Conservation (phyloP, 352 stramenopile genomes). For the Saprolegnia diclina region DNA sequence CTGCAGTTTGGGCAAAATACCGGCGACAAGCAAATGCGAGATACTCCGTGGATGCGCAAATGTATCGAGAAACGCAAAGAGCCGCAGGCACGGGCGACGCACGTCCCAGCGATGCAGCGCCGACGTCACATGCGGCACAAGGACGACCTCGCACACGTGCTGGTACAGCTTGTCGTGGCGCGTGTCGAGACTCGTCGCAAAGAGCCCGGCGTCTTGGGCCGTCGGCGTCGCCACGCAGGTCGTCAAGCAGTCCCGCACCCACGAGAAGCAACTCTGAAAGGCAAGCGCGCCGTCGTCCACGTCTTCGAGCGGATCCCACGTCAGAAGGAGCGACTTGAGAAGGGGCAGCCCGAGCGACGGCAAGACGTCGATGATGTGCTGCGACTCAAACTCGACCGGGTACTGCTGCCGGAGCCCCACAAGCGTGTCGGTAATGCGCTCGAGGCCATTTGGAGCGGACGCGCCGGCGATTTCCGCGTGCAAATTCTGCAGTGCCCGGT, state of each 20-base stretch:
- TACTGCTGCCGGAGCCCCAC: conserved; percentile 30
- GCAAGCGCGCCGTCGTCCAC: conserved; percentile 14
- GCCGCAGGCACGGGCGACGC: background rate
- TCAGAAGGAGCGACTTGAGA: conserved; percentile 43
- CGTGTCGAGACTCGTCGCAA: conserved; percentile 14
- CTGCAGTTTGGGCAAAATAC: conserved; percentile 65
- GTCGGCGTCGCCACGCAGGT: conserved; percentile 8
- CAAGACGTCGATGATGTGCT: conserved; percentile 63
- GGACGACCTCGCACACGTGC: background rate
- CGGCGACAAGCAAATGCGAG: conserved; percentile 46
- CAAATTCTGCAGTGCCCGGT: conserved; percentile 41
- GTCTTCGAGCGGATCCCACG: conserved; percentile 40
- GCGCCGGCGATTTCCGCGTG: conserved; percentile 22
- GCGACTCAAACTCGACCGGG: conserved; percentile 63
- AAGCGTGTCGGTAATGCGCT: conserved; percentile 5
- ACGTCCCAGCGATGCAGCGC: conserved; percentile 21
- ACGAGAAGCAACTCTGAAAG: background rate
- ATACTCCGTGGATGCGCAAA: conserved; percentile 34
- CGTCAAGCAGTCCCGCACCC: conserved; percentile 6
- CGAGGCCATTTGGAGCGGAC: background rate
- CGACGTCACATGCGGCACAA: conserved; percentile 5
- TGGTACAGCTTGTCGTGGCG: conserved; percentile 25
- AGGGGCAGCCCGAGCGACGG: conserved; percentile 59
- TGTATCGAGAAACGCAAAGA: conserved; percentile 10
- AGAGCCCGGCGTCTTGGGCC: conserved; percentile 1